Percentiles rank a stretch among this genome's conserved stretches.
These are phyloP conservation scores for Aspergillus pseudoviridinutans DNA, from an alignment of 2,329 filamentous ascomycete genomes.

Conservation along the genomic window DNA sequence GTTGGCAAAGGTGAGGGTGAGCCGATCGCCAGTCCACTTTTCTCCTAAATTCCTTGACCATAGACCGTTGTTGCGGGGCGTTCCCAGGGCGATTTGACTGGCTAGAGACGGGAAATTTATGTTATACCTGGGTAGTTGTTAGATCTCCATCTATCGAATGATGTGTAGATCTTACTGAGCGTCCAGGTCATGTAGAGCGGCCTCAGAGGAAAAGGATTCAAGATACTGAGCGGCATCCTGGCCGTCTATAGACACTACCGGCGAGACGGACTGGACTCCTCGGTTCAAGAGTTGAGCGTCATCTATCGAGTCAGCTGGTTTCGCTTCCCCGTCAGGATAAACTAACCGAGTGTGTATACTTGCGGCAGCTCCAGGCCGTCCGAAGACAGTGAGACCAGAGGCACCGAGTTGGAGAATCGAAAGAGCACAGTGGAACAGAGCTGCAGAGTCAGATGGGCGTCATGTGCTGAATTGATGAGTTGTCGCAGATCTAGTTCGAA, in stretches of 20 bases:
- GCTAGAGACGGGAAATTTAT: slow-evolving; percentile 11
- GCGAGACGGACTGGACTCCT: slow-evolving; percentile 38
- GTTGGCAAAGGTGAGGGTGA: not conserved
- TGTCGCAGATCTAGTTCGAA: slow-evolving; percentile 54
- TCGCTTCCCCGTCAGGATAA: not conserved
- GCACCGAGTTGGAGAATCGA: slow-evolving; percentile 35
- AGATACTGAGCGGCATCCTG: slow-evolving; percentile 46
- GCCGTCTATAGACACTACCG: slow-evolving; percentile 56
- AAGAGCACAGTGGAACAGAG: slow-evolving; percentile 40
- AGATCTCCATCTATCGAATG: not conserved
- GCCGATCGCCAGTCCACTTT: not conserved
- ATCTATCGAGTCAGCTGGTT: not conserved
- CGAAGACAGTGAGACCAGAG: slow-evolving; percentile 57
- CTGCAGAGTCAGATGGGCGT: slow-evolving; percentile 51
- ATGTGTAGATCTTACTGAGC: slow-evolving; percentile 43
- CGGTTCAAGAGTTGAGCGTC: not conserved
- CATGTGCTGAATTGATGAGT: slow-evolving; percentile 54
- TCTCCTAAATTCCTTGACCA: not conserved
- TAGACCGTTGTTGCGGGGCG: not conserved
- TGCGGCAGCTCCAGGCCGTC: slow-evolving; percentile 58
- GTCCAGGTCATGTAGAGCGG: slow-evolving; percentile 54
- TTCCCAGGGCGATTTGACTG: slow-evolving; percentile 5
- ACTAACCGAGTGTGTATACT: slow-evolving; percentile 40
- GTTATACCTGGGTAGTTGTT: slow-evolving; percentile 3
- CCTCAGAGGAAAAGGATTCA: slow-evolving; percentile 45